Base-by-base conservation (phyloP, 2,329 filamentous ascomycete species). In the Apiospora koreana region DNA sequence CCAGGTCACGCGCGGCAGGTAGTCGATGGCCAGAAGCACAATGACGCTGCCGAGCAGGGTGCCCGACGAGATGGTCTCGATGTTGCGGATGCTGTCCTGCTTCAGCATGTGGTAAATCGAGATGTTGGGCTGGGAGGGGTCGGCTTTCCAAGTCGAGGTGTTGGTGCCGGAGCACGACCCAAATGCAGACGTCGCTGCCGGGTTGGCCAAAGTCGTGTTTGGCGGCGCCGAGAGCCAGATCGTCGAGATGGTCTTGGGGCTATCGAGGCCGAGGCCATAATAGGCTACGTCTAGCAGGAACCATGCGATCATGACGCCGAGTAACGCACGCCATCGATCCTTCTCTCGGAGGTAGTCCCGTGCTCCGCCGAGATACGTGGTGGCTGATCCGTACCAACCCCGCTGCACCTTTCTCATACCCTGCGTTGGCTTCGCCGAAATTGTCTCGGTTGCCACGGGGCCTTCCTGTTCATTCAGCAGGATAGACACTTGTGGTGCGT, bases 211-310 rank as follows among this genome's bases (percentile, higher is more conserved):
- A 58, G 14, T 67, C 28, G n/a, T 16, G 16, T 50, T 23, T 1
- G 42, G 43, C 7, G 65, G 65, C 16, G 18, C 18, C 7, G 73
- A 71, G 28, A 69, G 71, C 74, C 74, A 75, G 45, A 75, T 75
- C 7, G 72, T 72, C 3, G 72, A 73, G 65, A 76, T 74, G 5
- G 71, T 76, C 65, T 72, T 74, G 23, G 75, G 74, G 66, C 79
- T 78, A 35, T 79, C 81, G 12, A 85, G 77, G 12, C 83, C 81
- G 46, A 85, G 80, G 35, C 83, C 84, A 66, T 85, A 85, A 69
- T 83, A 84, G 0, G 82, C 82, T 69, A 85, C 71, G 68, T 85
- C 83, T 35, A 85, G 78, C 0, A 85, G 75, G 35, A 83, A 79
- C 84, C 84, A 86, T 41, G 80, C 77, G 35, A 81, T 68, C 7